These are phyloP conservation scores for Neurospora sp. DNA, from an alignment of 495 filamentous ascomycete genomes.

Conservation along the genomic window DNA sequence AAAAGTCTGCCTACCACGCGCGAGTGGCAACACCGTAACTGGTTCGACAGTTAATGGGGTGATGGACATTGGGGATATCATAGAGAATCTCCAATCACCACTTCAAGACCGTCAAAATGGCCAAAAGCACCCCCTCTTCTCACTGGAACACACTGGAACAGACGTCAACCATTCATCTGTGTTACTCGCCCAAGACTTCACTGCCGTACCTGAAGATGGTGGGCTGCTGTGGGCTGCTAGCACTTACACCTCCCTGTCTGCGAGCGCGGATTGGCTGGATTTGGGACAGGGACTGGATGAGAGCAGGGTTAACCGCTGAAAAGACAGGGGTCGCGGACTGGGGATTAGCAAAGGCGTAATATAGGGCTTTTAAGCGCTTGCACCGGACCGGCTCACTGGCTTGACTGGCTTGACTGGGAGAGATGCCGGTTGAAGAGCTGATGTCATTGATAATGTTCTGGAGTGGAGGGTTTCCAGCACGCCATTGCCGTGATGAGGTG, in stretches of 20 bases:
- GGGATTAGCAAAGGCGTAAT: not conserved
- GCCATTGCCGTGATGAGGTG: not conserved
- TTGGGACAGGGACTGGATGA: not conserved
- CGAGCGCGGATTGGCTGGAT: not conserved
- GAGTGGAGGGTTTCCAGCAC: not conserved
- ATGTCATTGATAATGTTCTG: not conserved
- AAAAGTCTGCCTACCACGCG: not conserved
- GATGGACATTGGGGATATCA: not conserved
- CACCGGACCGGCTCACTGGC: not conserved
- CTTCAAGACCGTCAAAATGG: not conserved
- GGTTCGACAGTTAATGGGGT: not conserved
- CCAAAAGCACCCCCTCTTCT: not conserved
- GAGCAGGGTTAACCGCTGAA: not conserved
- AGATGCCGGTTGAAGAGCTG: not conserved
- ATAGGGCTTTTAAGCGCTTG: not conserved
- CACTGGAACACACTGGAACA: not conserved
- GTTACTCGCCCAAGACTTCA: not conserved
- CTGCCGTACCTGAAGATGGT: not conserved
- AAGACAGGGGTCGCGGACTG: not conserved
- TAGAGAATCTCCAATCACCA: not conserved
- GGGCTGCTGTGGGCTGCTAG: not conserved
- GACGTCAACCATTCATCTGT: not conserved
- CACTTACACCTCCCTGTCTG: not conserved
- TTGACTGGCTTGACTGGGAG: not conserved
- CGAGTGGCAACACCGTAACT: not conserved